phyloP scores from a whole-genome alignment of 192 early-diverging fungal species.

The Linnemannia schmuckeri region DNA sequence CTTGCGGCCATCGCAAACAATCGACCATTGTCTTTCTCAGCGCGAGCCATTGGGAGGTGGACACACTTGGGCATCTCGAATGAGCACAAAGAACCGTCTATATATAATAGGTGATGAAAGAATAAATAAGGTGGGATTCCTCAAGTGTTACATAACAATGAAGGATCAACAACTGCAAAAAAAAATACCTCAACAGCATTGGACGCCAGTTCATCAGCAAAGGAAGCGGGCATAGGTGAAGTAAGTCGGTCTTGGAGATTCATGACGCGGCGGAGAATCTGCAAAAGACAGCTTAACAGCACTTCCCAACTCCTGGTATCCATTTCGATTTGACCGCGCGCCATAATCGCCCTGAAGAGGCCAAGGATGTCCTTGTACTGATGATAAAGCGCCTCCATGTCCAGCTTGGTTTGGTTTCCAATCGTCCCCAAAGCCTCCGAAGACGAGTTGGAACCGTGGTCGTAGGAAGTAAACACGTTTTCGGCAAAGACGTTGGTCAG shows the following conservation, averaged over 20 bases:
- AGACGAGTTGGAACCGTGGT: slow-evolving; percentile 54
- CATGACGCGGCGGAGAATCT: slow-evolving; percentile 74
- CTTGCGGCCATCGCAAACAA: slow-evolving; percentile 70
- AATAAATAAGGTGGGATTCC: not conserved
- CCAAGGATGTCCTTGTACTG: slow-evolving; percentile 79
- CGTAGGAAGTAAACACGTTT: slow-evolving; percentile 28
- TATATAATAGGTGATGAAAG: not conserved
- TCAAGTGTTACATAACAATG: not conserved
- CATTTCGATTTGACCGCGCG: slow-evolving; percentile 64
- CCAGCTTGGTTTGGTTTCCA: slow-evolving; percentile 56
- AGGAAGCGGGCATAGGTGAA: slow-evolving; percentile 47
- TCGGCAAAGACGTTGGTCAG: slow-evolving; percentile 74
- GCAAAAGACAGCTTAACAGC: slow-evolving; percentile 68
- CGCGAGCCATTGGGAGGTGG: slow-evolving; percentile 70
- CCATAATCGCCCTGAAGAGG: slow-evolving; percentile 73
- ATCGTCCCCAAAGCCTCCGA: slow-evolving; percentile 43
- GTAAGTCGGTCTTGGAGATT: slow-evolving; percentile 56
- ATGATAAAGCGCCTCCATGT: slow-evolving; percentile 60
- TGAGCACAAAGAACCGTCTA: slow-evolving; percentile 77
- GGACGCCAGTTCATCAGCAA: slow-evolving; percentile 74
- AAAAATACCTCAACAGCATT: slow-evolving; percentile 72
- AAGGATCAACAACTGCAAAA: not conserved
- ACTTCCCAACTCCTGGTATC: slow-evolving; percentile 68
- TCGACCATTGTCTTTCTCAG: slow-evolving; percentile 62
- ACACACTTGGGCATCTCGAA: slow-evolving; percentile 68